Conservation (phyloP, 1,284 basidiomycete genomes). For the Entoloma clypeatum region DNA sequence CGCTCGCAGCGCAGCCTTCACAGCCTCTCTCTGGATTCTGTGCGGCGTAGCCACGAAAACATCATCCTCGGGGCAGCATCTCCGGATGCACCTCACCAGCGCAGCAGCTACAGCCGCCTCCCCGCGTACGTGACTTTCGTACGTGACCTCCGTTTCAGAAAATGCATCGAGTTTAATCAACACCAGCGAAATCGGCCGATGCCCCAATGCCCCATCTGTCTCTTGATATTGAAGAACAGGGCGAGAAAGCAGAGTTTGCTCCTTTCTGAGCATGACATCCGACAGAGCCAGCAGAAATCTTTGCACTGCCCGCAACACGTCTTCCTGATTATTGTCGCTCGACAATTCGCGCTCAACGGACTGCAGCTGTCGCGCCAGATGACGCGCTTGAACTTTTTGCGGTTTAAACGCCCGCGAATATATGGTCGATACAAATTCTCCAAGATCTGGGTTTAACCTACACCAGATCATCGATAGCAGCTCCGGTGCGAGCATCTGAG, state of each 20-base stretch:
- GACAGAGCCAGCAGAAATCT: constrained; percentile 36
- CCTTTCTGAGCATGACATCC: constrained; percentile 36
- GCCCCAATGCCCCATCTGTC: background rate
- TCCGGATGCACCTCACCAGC: constrained; percentile 34
- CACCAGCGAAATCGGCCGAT: constrained; percentile 8
- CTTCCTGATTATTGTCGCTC: constrained; percentile 19
- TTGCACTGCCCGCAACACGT: constrained; percentile 26
- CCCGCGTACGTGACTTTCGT: constrained; percentile 42
- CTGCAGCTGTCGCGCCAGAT: constrained; percentile 35
- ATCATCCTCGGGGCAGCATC: constrained; percentile 38
- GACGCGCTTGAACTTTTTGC: constrained; percentile 40
- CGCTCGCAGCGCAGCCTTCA: constrained; percentile 34
- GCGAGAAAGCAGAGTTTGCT: constrained; percentile 31
- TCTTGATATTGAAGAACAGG: constrained; percentile 21
- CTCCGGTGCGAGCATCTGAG: too few species aligned
- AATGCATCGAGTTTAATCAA: constrained; percentile 16
- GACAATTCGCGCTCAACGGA: constrained; percentile 20
- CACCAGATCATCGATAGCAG: too few species aligned
- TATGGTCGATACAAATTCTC: constrained; percentile 47
- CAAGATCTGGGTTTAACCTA: constrained; percentile 47
- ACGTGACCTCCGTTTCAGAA: constrained; percentile 29
- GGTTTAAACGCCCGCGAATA: constrained; percentile 44
- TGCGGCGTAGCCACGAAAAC: constrained; percentile 50
- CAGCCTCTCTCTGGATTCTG: constrained; percentile 45
- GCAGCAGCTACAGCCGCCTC: constrained; percentile 45